Conservation (phyloP, 352 stramenopile species). For the Phytophthora pini region DNA sequence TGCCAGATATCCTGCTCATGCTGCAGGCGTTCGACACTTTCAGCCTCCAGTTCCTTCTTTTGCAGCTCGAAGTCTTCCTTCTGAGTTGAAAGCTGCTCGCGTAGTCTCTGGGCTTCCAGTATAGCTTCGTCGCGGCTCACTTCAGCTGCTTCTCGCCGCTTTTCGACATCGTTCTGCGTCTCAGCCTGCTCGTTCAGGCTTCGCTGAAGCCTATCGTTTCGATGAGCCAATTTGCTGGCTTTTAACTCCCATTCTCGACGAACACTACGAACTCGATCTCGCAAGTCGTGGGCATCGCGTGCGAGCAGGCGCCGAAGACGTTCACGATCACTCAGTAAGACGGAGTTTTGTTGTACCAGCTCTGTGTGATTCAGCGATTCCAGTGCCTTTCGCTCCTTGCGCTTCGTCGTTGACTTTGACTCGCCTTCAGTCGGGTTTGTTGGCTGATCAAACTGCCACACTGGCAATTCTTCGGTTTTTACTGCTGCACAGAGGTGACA, state of each 20-base stretch:
- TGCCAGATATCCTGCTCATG: conserved; percentile 67
- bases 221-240: conserved; percentile 38
- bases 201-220: conserved; percentile 45
- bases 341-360: conserved; percentile 46
- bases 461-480: conserved; percentile 12
- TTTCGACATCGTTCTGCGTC: conserved; percentile 18
- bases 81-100: conserved; percentile 45
- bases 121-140: conserved; percentile 33
- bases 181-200: conserved; percentile 23
- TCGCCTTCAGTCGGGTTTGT: conserved; percentile 8
- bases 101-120: conserved; percentile 47
- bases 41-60: conserved; percentile 42
- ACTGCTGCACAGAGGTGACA: conserved; percentile 26
- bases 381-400: conserved; percentile 18
- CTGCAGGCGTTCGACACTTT: conserved; percentile 42
- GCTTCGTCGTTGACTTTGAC: conserved; percentile 3
- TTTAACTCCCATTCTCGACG: conserved; percentile 58
- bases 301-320: conserved; percentile 47
- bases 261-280: conserved; percentile 43
- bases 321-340: conserved; percentile 49
- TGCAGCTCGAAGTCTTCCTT: conserved; percentile 33
- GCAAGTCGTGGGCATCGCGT: conserved; percentile 52
- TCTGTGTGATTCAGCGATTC: conserved; percentile 49
- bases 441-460: conserved; percentile 14
- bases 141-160: conserved; percentile 39